Evolutionary conservation across 2,329 filamentous ascomycete species (phyloP).

Genomic region (Neofusicoccum ribis): DNA sequence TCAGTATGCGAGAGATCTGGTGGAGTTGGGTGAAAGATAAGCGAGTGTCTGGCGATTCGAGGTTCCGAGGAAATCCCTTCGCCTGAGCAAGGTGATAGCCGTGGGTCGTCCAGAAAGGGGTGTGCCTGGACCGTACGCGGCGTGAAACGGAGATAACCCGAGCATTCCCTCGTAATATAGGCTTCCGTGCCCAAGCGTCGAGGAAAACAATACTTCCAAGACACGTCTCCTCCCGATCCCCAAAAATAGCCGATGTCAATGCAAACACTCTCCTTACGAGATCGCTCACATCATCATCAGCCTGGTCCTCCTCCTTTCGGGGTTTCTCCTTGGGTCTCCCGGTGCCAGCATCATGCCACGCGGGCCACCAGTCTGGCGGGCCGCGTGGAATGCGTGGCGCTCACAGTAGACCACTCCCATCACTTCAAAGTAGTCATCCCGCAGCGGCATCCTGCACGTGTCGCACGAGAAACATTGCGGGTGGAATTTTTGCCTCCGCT

Average conservation of each 20-base stretch:
- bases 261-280: not conserved
- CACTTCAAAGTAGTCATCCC: conserved; percentile 90
- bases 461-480: conserved; percentile 81
- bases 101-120: conserved; percentile 10
- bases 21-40: not conserved
- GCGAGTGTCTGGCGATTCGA: conserved; percentile 3
- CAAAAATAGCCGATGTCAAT: conserved; percentile 13
- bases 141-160: conserved; percentile 5
- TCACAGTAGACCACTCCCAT: conserved; percentile 81
- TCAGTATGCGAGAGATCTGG: not conserved
- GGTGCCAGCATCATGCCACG: conserved; percentile 36
- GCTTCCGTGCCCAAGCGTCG: not conserved
- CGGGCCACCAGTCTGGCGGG: conserved; percentile 35
- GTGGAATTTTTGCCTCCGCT: conserved; percentile 76
- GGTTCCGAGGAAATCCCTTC: conserved; percentile 3
- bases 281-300: conserved; percentile 50
- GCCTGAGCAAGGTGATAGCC: conserved; percentile 1
- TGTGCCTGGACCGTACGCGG: not conserved
- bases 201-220: conserved; percentile 5
- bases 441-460: conserved; percentile 72
- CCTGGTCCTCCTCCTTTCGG: conserved; percentile 51
- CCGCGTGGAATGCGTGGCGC: conserved; percentile 71
- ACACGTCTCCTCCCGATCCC: not conserved
- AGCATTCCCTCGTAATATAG: not conserved
- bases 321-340: conserved; percentile 37